Evolutionary conservation across 2,329 filamentous ascomycete species (phyloP).

Genomic region (Colletotrichum sp.): DNA sequence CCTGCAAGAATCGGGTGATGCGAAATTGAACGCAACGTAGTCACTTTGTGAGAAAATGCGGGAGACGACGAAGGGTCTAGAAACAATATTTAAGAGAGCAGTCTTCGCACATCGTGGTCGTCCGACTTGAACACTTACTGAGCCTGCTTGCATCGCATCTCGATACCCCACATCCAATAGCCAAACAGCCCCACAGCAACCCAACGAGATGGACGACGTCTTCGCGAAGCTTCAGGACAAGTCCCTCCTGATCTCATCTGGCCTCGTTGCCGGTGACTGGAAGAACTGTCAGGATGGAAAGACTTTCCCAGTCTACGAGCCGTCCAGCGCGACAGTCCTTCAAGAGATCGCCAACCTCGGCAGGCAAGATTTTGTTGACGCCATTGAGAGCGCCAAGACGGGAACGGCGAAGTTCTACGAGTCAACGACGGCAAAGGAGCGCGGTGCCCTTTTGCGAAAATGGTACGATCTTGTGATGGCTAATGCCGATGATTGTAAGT

Average conservation of each 20-base stretch:
- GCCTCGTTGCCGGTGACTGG: conserved; percentile 49
- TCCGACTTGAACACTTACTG: background rate
- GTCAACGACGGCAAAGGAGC: conserved; percentile 38
- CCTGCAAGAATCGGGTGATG: conserved; percentile 2
- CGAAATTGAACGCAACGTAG: background rate
- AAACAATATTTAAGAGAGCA: background rate
- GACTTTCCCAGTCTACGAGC: conserved; percentile 59
- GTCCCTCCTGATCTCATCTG: background rate
- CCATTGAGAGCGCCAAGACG: conserved; percentile 41
- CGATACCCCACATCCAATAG: background rate
- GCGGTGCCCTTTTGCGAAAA: conserved; percentile 35
- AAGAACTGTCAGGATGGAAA: conserved; percentile 47
- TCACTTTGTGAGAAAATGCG: background rate
- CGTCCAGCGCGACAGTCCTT: conserved; percentile 54
- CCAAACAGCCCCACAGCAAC: background rate
- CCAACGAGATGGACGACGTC: background rate
- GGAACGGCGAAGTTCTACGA: conserved; percentile 40
- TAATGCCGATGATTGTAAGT: conserved; percentile 33
- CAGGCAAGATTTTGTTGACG: conserved; percentile 27
- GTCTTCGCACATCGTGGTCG: no score
- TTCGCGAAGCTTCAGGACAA: conserved; percentile 1
- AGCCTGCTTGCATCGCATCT: no score
- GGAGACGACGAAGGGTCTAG: background rate
- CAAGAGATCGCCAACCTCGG: conserved; percentile 52
- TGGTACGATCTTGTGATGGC: conserved; percentile 40